phyloP scores from a whole-genome alignment of 2,329 filamentous ascomycete species.

The Botryotinia convoluta region DNA sequence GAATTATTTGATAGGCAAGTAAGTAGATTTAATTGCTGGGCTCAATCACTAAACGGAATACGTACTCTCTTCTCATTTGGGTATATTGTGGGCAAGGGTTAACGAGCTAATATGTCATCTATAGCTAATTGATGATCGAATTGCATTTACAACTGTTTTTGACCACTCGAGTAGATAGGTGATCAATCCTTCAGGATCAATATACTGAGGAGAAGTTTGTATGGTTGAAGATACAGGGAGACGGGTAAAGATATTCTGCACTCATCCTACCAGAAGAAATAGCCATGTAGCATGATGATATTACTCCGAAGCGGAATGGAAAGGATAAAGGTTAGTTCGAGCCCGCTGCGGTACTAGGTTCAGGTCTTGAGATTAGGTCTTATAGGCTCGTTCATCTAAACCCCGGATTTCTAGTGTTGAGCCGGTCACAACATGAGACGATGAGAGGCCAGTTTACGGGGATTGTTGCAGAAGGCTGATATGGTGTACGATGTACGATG shows the following conservation, averaged over 20 bases:
- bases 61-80: not conserved
- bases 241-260: not conserved
- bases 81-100: not conserved
- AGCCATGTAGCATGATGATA: not conserved
- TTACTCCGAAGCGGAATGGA: not conserved
- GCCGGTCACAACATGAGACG: not conserved
- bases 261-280: not conserved
- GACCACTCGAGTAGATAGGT: not conserved
- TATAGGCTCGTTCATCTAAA: constrained; percentile 7
- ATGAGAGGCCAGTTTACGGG: constrained; percentile 18
- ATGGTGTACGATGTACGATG: not conserved
- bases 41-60: not conserved
- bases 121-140: not conserved
- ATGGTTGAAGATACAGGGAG: constrained; percentile 12
- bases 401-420: constrained; percentile 7
- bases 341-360: not conserved
- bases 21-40: not conserved
- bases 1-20: not conserved
- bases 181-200: constrained; percentile 5
- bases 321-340: not conserved
- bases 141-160: not conserved
- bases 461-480: constrained; percentile 5
- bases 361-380: not conserved
- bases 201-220: not conserved
- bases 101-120: not conserved